Conservation (phyloP, 2,329 filamentous ascomycete genomes). For the Teratosphaeria nubilosa region DNA sequence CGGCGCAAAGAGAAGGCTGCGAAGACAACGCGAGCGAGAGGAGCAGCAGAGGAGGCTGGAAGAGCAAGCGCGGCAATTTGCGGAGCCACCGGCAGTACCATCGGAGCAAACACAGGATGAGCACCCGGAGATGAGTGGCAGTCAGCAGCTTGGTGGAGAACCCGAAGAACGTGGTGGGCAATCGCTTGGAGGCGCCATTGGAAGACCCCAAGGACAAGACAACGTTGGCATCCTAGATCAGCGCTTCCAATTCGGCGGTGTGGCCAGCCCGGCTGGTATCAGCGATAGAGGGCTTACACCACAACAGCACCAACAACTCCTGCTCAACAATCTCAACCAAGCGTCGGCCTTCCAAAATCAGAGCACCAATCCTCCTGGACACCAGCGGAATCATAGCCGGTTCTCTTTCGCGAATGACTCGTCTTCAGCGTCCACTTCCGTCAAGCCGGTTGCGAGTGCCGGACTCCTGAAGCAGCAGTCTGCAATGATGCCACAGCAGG, state of each 20-base stretch:
- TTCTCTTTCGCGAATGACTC: slow-evolving; percentile 79
- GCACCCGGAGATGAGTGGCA: slow-evolving; percentile 65
- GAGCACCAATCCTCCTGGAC: slow-evolving; percentile 48
- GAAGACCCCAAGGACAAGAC: slow-evolving; percentile 53
- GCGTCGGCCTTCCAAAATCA: slow-evolving; percentile 37
- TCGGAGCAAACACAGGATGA: slow-evolving; percentile 31
- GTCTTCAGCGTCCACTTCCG: slow-evolving; percentile 47
- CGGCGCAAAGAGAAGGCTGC: slow-evolving; percentile 67
- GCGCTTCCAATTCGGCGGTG: slow-evolving; percentile 21
- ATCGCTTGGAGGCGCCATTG: slow-evolving; percentile 51
- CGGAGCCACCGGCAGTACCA: slow-evolving; percentile 32
- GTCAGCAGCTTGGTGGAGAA: slow-evolving; percentile 81
- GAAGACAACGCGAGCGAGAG: slow-evolving; percentile 52
- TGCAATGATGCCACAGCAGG: slow-evolving; percentile 62
- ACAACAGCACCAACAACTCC: slow-evolving; percentile 59
- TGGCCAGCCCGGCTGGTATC: slow-evolving; percentile 47
- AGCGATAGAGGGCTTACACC: slow-evolving; percentile 67
- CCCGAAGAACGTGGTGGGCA: slow-evolving; percentile 62
- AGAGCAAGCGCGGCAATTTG: slow-evolving; percentile 41
- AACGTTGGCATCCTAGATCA: slow-evolving; percentile 16
- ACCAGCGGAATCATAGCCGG: slow-evolving; percentile 73
- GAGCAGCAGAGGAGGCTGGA: slow-evolving; percentile 44
- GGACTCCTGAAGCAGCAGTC: slow-evolving; percentile 76
- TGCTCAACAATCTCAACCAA: slow-evolving; percentile 43
- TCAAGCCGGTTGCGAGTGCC: slow-evolving; percentile 69